Percentiles rank a stretch among this genome's conserved stretches.
Conservation (phyloP, 345 rosid species). For the Pistacia vera region DNA sequence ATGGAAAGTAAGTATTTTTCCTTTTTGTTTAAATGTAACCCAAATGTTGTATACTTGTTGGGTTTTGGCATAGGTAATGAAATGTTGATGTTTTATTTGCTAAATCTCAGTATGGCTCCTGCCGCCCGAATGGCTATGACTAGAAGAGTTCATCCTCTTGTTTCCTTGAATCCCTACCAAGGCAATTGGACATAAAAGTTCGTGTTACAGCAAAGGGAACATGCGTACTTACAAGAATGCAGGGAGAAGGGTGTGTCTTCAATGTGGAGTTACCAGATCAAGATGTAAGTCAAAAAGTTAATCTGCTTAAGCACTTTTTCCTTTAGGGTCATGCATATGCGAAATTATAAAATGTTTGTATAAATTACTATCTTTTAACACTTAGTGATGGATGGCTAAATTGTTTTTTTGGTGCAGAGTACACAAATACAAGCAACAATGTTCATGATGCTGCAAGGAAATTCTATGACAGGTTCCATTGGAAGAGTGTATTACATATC, state of each 20-base stretch:
- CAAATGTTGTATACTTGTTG: background rate
- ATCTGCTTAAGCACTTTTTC: background rate
- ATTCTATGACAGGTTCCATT: slow-evolving; percentile 73
- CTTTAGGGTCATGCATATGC: too few species aligned
- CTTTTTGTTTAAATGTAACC: background rate
- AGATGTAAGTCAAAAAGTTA: slow-evolving; percentile 56
- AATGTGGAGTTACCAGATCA: slow-evolving; percentile 93
- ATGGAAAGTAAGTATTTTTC: slow-evolving; percentile 57
- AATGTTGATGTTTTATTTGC: background rate
- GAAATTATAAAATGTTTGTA: too few species aligned
- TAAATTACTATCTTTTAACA: too few species aligned
- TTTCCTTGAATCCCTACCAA: slow-evolving; percentile 93
- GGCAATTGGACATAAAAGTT: slow-evolving; percentile 97
- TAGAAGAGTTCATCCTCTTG: slow-evolving; percentile 88
- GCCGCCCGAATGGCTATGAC: slow-evolving; percentile 86
- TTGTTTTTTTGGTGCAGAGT: slow-evolving; percentile 46
- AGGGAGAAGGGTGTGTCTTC: slow-evolving; percentile 96
- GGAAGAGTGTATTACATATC: slow-evolving; percentile 93
- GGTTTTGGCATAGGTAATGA: background rate
- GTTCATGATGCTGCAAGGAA: slow-evolving; percentile 92
- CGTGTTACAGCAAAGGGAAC: slow-evolving; percentile 77
- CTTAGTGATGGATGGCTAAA: background rate
- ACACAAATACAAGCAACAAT: slow-evolving; percentile 95
- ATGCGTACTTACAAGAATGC: slow-evolving; percentile 90
- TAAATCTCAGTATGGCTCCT: slow-evolving; percentile 74